Evolutionary conservation across 225 moss, liverwort and hornwort species (phyloP).

Genomic region (Lunularia cruciata): DNA sequence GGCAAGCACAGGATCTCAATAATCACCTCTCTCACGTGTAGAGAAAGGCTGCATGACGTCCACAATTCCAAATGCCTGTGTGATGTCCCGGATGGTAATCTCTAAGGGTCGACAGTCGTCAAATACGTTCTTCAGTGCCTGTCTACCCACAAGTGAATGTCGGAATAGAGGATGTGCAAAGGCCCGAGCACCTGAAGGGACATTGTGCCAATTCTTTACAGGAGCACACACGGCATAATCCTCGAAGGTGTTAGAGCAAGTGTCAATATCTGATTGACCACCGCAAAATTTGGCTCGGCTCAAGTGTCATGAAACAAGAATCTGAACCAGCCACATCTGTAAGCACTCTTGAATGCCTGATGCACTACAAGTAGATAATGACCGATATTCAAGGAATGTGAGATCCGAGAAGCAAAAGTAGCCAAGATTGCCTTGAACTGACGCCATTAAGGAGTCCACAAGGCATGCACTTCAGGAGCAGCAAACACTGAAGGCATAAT

Average conservation of each 20-base stretch:
- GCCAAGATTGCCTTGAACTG: neutral
- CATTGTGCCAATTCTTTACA: neutral
- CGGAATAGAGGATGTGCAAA: neutral
- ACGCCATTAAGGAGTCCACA: neutral
- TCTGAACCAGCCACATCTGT: neutral
- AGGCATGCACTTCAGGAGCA: neutral
- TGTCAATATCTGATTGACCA: neutral
- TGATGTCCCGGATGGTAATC: neutral
- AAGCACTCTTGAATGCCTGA: neutral
- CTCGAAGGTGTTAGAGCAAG: neutral
- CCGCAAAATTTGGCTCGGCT: neutral
- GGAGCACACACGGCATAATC: neutral
- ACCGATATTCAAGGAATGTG: neutral
- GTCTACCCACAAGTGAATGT: neutral
- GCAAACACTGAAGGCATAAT: slow-evolving; percentile 5
- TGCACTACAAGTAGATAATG: neutral
- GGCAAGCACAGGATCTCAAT: neutral
- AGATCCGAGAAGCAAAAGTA: neutral
- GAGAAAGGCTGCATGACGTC: neutral
- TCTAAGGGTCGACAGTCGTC: neutral
- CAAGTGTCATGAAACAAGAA: neutral
- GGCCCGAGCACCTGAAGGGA: neutral
- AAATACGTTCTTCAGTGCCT: neutral
- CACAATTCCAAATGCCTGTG: neutral
- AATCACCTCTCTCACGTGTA: neutral